These are phyloP conservation scores for Cucurbitaria berberidis DNA, from an alignment of 2,329 filamentous ascomycete species.

Conservation along the genomic window DNA sequence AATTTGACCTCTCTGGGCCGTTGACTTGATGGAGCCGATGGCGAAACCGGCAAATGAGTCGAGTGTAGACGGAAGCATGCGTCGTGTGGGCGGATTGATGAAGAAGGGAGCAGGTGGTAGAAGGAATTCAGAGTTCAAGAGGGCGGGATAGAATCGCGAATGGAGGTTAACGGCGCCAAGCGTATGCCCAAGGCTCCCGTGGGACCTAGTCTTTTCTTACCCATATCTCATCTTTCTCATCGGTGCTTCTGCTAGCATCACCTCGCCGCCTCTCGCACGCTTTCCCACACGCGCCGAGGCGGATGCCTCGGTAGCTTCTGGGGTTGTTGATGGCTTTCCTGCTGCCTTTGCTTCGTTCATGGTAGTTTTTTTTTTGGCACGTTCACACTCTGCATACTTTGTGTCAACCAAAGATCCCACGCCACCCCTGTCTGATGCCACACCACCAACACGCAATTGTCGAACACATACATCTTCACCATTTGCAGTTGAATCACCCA, in stretches of 20 bases:
- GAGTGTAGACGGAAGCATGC: constrained; percentile 15
- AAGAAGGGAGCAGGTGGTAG: constrained; percentile 31
- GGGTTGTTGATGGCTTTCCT: constrained; percentile 7
- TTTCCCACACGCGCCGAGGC: constrained; percentile 14
- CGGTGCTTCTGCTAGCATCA: constrained; percentile 17
- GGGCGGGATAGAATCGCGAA: constrained; percentile 19
- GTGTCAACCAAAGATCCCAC: constrained; percentile 12
- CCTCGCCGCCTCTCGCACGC: constrained; percentile 12
- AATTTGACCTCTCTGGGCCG: constrained; percentile 11
- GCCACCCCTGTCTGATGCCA: constrained; percentile 13
- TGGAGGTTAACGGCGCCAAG: constrained; percentile 26
- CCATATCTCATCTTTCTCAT: constrained; percentile 29
- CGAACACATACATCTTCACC: constrained; percentile 9
- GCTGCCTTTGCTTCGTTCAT: too few species aligned
- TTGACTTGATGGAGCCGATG: constrained; percentile 26
- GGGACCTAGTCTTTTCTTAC: constrained; percentile 32
- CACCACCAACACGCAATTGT: constrained; percentile 7
- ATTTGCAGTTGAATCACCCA: constrained; percentile 10
- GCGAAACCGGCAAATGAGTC: constrained; percentile 13
- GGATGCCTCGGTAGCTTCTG: constrained; percentile 3
- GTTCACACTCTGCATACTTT: constrained; percentile 15
- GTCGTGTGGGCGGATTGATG: constrained; percentile 22
- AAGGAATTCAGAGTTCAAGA: constrained; percentile 33
- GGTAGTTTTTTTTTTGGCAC: constrained; percentile 9
- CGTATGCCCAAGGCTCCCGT: constrained; percentile 24